phyloP scores from a whole-genome alignment of 2,329 filamentous ascomycete species.

The Pyricularia sp. region DNA sequence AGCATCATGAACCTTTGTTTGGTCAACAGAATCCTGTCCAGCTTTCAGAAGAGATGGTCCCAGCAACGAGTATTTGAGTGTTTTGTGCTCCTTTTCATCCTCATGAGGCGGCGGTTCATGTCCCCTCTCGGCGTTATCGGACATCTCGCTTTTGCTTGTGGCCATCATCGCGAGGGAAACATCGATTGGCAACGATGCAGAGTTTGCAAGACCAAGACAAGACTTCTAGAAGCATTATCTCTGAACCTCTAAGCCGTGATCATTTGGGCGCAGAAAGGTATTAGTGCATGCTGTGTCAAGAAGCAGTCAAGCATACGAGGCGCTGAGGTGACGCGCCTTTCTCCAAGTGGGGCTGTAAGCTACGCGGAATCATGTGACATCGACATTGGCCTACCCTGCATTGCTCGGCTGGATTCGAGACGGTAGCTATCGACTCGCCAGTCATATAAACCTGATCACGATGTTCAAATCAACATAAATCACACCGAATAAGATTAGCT shows the following conservation, averaged over 20 bases:
- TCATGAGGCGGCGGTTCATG: neutral
- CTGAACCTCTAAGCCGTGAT: neutral
- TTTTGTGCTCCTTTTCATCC: slow-evolving; percentile 30
- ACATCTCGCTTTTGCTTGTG: neutral
- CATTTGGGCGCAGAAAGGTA: neutral
- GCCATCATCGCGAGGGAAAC: neutral
- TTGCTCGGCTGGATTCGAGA: neutral
- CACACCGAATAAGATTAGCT: neutral
- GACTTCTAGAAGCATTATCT: neutral
- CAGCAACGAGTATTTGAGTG: slow-evolving; percentile 80
- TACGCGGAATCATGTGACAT: neutral
- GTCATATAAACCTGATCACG: neutral
- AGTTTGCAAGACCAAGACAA: neutral
- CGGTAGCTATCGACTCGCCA: neutral
- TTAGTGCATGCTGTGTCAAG: neutral
- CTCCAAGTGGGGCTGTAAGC: neutral
- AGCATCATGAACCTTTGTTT: slow-evolving; percentile 53
- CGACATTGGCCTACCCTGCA: neutral
- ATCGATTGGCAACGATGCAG: neutral
- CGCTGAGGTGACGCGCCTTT: neutral
- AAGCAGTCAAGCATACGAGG: neutral
- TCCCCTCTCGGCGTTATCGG: neutral
- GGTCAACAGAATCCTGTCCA: slow-evolving; percentile 88
- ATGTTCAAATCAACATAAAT: neutral
- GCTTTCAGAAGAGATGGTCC: slow-evolving; percentile 90